Evolutionary conservation across 1,284 basidiomycete genomes (phyloP), one percentile per base, ranked within the genome.

Genomic region (Ustilago crameri): DNA sequence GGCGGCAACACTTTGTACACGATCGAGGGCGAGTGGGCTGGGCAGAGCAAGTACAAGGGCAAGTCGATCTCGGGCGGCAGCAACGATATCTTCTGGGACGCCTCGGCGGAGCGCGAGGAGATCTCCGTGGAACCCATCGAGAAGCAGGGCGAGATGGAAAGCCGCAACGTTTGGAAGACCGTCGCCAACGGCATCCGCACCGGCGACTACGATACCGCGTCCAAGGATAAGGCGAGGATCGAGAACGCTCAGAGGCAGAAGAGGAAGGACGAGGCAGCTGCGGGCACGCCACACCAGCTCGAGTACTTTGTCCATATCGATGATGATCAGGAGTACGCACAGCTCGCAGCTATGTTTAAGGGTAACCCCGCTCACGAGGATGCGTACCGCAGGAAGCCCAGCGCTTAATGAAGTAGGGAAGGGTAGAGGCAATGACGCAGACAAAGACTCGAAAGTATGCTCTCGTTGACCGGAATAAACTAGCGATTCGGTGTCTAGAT

Each of bases 161-260:
- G 90, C 69, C 87, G 95, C 74, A 88, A 87, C 77, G 86, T 97
- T 61, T 98, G 96, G 95, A 85, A 87, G 75, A 87, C 88, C 12
- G 95, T 97, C 24, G 91, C 95, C 24, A 91, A 91, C 81, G 95
- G 95, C 22, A 98, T 98, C 71, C 86, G 91, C 51, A 90, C 90
- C 50, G 91, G 92, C 22, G 92, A 98, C 83, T 98, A 93, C 82
- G 95, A 98, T 50, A 84, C 87, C n/a, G 95, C 96, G 3, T 91
- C 90, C 75, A 87, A 85, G 79, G 95, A 95, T 84, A 98, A 98
- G 89, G 88, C 87, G 40, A 88, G 89, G 84, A 95, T 98, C 65
- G 95, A 98, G 91, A 96, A 96, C 76, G 92, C 95, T 46, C 93
- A 97, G 85, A 87, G 95, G 60, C 92, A 95, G 84, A 88, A 89